A percentile compares a stretch with the other conserved stretches of the same genome.
Evolutionary conservation across 2,329 filamentous ascomycete species (phyloP).

Genomic region (Aureobasidium musti): DNA sequence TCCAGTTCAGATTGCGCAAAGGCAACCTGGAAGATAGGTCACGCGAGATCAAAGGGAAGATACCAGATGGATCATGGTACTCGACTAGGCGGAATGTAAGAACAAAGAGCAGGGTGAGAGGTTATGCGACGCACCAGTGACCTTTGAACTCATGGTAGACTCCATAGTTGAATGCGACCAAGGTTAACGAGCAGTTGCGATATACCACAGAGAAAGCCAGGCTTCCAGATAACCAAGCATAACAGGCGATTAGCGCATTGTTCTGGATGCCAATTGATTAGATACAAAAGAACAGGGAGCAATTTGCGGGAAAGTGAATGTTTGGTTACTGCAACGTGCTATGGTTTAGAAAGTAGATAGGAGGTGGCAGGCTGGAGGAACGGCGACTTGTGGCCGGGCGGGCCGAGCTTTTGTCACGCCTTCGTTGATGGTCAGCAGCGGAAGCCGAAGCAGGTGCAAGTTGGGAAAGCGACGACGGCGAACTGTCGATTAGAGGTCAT

Average conservation of each 20-base stretch:
- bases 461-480: constrained; percentile 21
- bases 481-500: neutral
- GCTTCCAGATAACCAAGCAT: neutral
- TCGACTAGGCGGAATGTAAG: constrained; percentile 65
- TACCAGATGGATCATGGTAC: constrained; percentile 89
- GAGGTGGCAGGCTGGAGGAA: neutral
- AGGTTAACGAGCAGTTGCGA: neutral
- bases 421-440: constrained; percentile 14
- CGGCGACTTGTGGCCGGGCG: constrained; percentile 21
- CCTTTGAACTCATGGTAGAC: constrained; percentile 50
- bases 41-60: constrained; percentile 79
- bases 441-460: constrained; percentile 5
- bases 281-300: neutral
- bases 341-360: constrained; percentile 1
- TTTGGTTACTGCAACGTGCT: neutral
- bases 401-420: constrained; percentile 18
- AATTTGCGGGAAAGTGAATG: neutral
- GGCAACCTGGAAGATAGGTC: constrained; percentile 78
- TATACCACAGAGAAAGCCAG: neutral
- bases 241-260: neutral
- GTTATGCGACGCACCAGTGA: constrained; percentile 46
- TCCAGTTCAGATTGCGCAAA: constrained; percentile 92
- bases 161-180: constrained; percentile 38
- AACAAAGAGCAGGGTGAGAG: neutral
- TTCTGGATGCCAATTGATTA: neutral